A percentile compares a stretch with the other conserved stretches of the same genome.
phyloP scores from a whole-genome alignment of 2,329 filamentous ascomycete genomes.

The Gaeumannomyces tritici region DNA sequence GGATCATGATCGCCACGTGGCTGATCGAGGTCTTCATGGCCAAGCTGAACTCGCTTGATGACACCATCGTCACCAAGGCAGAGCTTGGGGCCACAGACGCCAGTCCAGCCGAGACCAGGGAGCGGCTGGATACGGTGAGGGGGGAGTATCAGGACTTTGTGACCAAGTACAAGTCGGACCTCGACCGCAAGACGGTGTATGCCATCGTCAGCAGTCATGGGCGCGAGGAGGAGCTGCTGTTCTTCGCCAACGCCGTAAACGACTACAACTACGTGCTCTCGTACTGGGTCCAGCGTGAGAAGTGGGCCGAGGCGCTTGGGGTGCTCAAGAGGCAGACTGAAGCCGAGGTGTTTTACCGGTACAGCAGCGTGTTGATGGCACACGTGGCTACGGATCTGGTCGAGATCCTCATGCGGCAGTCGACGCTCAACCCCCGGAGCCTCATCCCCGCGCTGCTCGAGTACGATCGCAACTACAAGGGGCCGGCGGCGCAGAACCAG shows the following conservation, averaged over 20 bases:
- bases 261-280: conserved; percentile 92
- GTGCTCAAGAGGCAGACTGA: conserved; percentile 92
- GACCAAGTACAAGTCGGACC: conserved; percentile 70
- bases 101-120: conserved; percentile 60
- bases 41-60: conserved; percentile 88
- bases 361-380: conserved; percentile 93
- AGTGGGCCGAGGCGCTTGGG: conserved; percentile 77
- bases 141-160: conserved; percentile 86
- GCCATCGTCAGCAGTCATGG: conserved; percentile 95
- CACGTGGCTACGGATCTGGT: conserved; percentile 77
- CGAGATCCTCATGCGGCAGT: conserved; percentile 91
- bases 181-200: conserved; percentile 88
- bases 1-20: conserved; percentile 93
- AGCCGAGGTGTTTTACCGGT: conserved; percentile 88
- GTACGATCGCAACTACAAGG: conserved; percentile 73
- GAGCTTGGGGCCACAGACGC: conserved; percentile 58
- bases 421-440: conserved; percentile 72
- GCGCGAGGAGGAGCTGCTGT: conserved; percentile 83
- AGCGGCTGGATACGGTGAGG: conserved; percentile 60
- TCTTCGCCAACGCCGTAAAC: conserved; percentile 78
- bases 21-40: conserved; percentile 95
- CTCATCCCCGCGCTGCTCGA: conserved; percentile 89
- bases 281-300: conserved; percentile 94
- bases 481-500: conserved; percentile 69
- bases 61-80: conserved; percentile 82